Percentiles rank a stretch among this genome's conserved stretches.
phyloP scores from a whole-genome alignment of 148 eudicot genomes.

The Vaccinium macrocarpon region DNA sequence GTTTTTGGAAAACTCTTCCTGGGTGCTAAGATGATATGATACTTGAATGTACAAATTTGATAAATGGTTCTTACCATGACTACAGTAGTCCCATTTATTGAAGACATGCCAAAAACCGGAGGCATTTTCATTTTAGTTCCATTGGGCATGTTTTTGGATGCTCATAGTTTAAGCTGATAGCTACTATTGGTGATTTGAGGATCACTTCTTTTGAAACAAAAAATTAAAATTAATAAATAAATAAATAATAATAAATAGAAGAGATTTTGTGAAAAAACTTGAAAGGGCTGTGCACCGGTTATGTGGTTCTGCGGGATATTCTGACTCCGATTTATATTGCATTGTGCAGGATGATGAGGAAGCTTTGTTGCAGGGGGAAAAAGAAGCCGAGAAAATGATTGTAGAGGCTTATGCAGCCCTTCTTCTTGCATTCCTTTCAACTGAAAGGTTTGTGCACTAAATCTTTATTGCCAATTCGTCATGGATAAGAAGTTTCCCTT shows the following conservation, averaged over 20 bases:
- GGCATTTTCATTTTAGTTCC: neutral
- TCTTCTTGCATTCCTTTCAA: slow-evolving; percentile 90
- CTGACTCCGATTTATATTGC: slow-evolving; percentile 15
- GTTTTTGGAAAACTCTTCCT: neutral
- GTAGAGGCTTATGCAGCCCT: slow-evolving; percentile 95
- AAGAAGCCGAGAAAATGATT: slow-evolving; percentile 98
- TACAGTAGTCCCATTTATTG: neutral
- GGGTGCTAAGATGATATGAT: neutral
- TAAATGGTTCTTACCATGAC: neutral
- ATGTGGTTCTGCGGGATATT: neutral
- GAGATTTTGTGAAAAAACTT: neutral
- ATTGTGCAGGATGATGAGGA: slow-evolving; percentile 69
- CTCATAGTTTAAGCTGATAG: neutral
- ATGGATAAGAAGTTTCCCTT: neutral
- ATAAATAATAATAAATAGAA: too few species aligned
- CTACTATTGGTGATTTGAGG: neutral
- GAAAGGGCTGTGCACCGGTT: neutral
- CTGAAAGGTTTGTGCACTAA: slow-evolving; percentile 56
- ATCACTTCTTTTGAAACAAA: neutral
- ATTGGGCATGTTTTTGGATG: neutral
- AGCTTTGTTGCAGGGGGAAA: slow-evolving; percentile 75
- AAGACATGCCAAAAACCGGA: neutral
- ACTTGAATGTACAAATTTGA: neutral
- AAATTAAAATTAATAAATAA: neutral
- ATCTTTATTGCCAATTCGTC: neutral